phyloP scores from a whole-genome alignment of 495 filamentous ascomycete species.

The Hypoxylon cercidicola region DNA sequence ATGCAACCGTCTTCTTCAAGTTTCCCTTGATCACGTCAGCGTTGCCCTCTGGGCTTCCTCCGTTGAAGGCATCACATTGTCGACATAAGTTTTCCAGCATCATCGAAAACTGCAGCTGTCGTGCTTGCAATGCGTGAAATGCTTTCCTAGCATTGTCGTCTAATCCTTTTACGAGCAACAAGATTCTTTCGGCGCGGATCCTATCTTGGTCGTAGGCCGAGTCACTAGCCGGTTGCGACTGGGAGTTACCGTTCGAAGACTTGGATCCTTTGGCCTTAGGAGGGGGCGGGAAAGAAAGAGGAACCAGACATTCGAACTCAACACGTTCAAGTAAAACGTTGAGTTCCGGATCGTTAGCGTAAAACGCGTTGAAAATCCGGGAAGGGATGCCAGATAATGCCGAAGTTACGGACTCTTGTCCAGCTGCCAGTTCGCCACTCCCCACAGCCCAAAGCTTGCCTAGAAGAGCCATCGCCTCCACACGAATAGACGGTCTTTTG shows the following conservation, averaged over 20 bases:
- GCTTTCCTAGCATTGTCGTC: constrained; percentile 83
- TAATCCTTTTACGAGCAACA: constrained; percentile 80
- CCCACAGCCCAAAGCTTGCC: constrained; percentile 92
- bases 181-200: constrained; percentile 83
- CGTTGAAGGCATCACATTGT: constrained; percentile 87
- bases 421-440: constrained; percentile 83
- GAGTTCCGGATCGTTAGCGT: constrained; percentile 89
- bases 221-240: constrained; percentile 57
- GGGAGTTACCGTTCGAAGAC: constrained; percentile 67
- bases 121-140: constrained; percentile 85
- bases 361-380: constrained; percentile 87
- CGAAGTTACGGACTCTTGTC: constrained; percentile 76
- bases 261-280: constrained; percentile 72
- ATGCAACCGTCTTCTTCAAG: constrained; percentile 73
- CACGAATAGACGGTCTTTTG: constrained; percentile 79
- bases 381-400: constrained; percentile 82
- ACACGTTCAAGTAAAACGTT: constrained; percentile 85
- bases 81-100: constrained; percentile 77
- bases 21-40: constrained; percentile 73
- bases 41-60: constrained; percentile 80
- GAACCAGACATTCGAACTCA: constrained; percentile 86
- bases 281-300: constrained; percentile 83
- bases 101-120: constrained; percentile 75
- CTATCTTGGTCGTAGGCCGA: constrained; percentile 76
- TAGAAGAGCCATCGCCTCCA: constrained; percentile 84